Evolutionary conservation across 768 basidiomycete genomes (phyloP).

Genomic region (Mycena floridula): DNA sequence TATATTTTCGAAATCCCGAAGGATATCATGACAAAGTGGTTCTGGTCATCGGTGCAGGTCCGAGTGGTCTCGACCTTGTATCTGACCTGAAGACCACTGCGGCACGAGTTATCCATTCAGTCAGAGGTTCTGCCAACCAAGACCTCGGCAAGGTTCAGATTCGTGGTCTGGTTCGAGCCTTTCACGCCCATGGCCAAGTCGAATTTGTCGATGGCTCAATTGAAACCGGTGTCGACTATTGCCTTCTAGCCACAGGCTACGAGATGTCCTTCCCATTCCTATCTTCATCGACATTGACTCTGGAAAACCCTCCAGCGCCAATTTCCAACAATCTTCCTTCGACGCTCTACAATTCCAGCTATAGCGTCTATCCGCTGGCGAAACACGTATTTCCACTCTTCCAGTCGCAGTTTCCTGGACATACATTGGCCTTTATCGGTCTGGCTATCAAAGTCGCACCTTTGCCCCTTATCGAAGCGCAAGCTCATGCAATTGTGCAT

Average conservation of each 20-base stretch:
- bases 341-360: conserved; percentile 57
- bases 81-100: conserved; percentile 45
- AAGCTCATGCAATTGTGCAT: conserved; percentile 57
- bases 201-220: conserved; percentile 53
- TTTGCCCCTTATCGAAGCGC: conserved; percentile 73
- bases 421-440: conserved; percentile 61
- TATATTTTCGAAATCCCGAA: conserved; percentile 55
- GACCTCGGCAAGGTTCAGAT: conserved; percentile 29
- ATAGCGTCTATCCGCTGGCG: conserved; percentile 65
- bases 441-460: conserved; percentile 57
- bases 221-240: conserved; percentile 51
- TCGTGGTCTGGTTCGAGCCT: conserved; percentile 36
- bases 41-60: conserved; percentile 46
- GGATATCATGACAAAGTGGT: conserved; percentile 39
- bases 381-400: conserved; percentile 61
- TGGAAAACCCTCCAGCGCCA: conserved; percentile 27
- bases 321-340: conserved; percentile 37
- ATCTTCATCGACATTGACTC: conserved; percentile 26
- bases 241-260: conserved; percentile 77
- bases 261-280: conserved; percentile 62
- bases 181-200: conserved; percentile 38
- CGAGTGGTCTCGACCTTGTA: conserved; percentile 66
- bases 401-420: conserved; percentile 33
- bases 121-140: conserved; percentile 26
- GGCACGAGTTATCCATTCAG: conserved; percentile 50